phyloP scores from a whole-genome alignment of 106 monocot genomes.

The Acanthochlamys bracteata region DNA sequence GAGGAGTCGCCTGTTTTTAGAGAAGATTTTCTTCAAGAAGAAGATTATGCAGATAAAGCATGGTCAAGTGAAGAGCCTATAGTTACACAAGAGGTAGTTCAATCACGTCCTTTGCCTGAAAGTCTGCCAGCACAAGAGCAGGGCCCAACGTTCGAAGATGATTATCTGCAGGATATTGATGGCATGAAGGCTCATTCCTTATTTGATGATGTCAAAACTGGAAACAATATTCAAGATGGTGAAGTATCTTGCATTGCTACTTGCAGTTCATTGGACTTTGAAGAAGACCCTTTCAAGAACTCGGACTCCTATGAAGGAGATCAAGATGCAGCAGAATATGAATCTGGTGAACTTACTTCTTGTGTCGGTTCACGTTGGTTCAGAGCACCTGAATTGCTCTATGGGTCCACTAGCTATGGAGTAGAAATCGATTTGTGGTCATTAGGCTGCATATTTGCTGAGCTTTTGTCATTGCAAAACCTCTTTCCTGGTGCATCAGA shows the following conservation, averaged over 20 bases:
- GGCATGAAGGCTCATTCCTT: slow-evolving; percentile 34
- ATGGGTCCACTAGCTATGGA: slow-evolving; percentile 71
- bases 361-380: slow-evolving; percentile 92
- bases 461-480: slow-evolving; percentile 58
- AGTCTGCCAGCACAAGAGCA: slow-evolving; percentile 18
- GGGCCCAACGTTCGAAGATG: slow-evolving; percentile 21
- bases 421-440: slow-evolving; percentile 77
- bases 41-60: slow-evolving; percentile 9
- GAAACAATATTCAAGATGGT: slow-evolving; percentile 43
- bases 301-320: slow-evolving; percentile 32
- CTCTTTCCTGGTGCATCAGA: slow-evolving; percentile 79
- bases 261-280: slow-evolving; percentile 66
- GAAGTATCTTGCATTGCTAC: slow-evolving; percentile 83
- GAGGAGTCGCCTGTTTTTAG: slow-evolving; percentile 16
- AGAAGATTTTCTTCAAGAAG: slow-evolving; percentile 12
- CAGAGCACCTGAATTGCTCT: slow-evolving; percentile 82
- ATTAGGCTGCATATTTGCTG: slow-evolving; percentile 77
- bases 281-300: slow-evolving; percentile 51
- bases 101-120: slow-evolving; percentile 11
- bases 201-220: slow-evolving; percentile 36
- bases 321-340: slow-evolving; percentile 22
- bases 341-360: slow-evolving; percentile 48
- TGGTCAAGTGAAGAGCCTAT: slow-evolving; percentile 17
- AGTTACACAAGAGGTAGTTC: not conserved
- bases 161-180: slow-evolving; percentile 47